Conservation (phyloP, 805 yeast genomes). For the Pichia exigua region DNA sequence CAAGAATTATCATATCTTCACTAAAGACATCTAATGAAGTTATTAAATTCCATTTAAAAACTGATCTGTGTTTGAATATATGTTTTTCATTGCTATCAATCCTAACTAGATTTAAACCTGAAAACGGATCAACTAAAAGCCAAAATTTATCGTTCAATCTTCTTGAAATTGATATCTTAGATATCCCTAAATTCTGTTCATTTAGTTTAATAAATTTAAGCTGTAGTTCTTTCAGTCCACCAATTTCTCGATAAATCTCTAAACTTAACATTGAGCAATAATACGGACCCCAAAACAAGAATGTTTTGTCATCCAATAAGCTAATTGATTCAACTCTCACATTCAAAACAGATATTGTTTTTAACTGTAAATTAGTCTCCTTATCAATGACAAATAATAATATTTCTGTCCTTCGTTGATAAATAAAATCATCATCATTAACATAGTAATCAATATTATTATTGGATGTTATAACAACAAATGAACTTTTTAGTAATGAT, state of each 20-base stretch:
- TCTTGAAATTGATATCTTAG: neutral
- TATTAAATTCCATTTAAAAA: constrained; percentile 5
- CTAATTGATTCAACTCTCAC: neutral
- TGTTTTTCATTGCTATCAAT: constrained; percentile 4
- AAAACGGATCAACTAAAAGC: constrained; percentile 17
- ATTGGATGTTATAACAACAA: constrained; percentile 11
- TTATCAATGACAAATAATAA: constrained; percentile 11
- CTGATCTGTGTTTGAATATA: neutral
- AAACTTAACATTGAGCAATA: neutral
- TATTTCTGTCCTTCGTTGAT: constrained; percentile 9
- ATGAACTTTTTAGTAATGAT: constrained; percentile 4
- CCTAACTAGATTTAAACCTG: constrained; percentile 14
- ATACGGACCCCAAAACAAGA: constrained; percentile 13
- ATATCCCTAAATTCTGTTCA: neutral
- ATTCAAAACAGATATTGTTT: constrained; percentile 12
- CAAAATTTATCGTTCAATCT: neutral
- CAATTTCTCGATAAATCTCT: constrained; percentile 3
- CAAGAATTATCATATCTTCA: constrained; percentile 14
- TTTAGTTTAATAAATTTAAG: neutral
- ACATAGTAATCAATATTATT: constrained; percentile 5
- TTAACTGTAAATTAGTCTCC: constrained; percentile 3
- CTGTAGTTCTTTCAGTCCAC: neutral
- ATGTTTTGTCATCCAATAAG: constrained; percentile 1
- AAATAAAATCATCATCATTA: neutral
- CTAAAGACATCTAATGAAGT: constrained; percentile 9